Percentiles rank a stretch among this genome's conserved stretches.
Conservation (phyloP, 2,329 filamentous ascomycete genomes). For the Cladosporium sp. region DNA sequence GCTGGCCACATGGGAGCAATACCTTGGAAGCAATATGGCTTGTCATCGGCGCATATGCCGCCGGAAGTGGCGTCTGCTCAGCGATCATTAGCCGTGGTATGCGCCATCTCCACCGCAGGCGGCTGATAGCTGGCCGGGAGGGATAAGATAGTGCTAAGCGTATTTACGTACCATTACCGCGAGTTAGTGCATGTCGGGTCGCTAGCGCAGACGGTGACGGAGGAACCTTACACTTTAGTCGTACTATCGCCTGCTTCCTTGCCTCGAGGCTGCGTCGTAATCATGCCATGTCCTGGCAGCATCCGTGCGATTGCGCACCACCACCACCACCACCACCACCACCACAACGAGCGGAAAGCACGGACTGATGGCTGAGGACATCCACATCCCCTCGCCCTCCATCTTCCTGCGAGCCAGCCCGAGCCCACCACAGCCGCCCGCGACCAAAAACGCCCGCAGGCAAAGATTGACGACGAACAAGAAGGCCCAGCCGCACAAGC, state of each 20-base stretch:
- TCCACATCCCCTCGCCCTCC: conserved; percentile 58
- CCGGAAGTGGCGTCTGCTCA: conserved; percentile 1
- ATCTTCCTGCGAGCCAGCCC: conserved; percentile 45
- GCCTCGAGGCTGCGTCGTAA: conserved; percentile 15
- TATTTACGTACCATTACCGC: not conserved
- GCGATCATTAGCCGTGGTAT: conserved; percentile 8
- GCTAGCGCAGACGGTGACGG: too few species aligned
- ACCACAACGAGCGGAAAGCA: too few species aligned
- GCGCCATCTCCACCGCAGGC: conserved; percentile 2
- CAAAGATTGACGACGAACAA: conserved; percentile 17
- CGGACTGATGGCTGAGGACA: conserved; percentile 50
- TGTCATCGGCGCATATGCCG: conserved; percentile 7
- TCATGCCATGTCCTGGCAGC: conserved; percentile 5
- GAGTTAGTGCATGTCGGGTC: not conserved
- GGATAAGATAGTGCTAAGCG: not conserved
- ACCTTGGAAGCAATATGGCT: not conserved
- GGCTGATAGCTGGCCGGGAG: conserved; percentile 11
- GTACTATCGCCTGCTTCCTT: conserved; percentile 2
- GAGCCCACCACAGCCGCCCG: conserved; percentile 24
- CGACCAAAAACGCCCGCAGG: conserved; percentile 25
- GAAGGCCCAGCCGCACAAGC: conserved; percentile 18
- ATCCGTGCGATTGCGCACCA: conserved; percentile 12
- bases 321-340: conserved; percentile 4
- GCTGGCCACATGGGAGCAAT: conserved; percentile 5
- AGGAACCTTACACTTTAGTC: conserved; percentile 12